These are phyloP conservation scores for Barbatosphaeria neglecta DNA, from an alignment of 495 filamentous ascomycete species.

Conservation along the genomic window DNA sequence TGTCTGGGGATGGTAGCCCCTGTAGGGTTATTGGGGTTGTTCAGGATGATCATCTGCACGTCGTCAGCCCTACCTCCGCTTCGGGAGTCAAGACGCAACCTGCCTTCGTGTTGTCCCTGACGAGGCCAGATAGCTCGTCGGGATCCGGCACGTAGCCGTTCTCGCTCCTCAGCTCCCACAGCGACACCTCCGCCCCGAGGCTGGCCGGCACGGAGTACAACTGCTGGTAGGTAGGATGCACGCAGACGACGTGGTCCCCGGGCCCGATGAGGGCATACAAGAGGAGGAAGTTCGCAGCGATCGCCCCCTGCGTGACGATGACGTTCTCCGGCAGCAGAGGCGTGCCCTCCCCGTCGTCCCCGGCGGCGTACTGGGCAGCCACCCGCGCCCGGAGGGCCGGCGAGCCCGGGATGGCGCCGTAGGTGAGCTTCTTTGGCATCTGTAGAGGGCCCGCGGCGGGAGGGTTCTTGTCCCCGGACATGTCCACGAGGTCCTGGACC, in stretches of 20 bases:
- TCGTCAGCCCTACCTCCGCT: neutral
- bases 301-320: conserved; percentile 70
- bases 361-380: conserved; percentile 13
- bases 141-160: conserved; percentile 59
- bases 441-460: conserved; percentile 31
- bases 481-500: conserved; percentile 50
- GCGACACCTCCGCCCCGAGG: conserved; percentile 67
- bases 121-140: conserved; percentile 52
- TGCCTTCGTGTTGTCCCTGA: conserved; percentile 68
- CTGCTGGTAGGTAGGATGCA: conserved; percentile 85
- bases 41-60: conserved; percentile 31
- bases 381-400: conserved; percentile 11
- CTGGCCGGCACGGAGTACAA: conserved; percentile 67
- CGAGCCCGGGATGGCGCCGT: conserved; percentile 23
- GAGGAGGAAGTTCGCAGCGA: conserved; percentile 69
- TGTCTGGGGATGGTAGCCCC: conserved; percentile 56
- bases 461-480: conserved; percentile 44
- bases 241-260: conserved; percentile 81
- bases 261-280: conserved; percentile 66
- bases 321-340: conserved; percentile 44
- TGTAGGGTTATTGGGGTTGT: conserved; percentile 85
- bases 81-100: conserved; percentile 1
- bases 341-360: conserved; percentile 4
- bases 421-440: conserved; percentile 31
- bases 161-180: conserved; percentile 62